Evolutionary conservation across 2,329 filamentous ascomycete genomes (phyloP), one percentile per base, ranked within the genome.

Genomic region (Nothopassalora personata): DNA sequence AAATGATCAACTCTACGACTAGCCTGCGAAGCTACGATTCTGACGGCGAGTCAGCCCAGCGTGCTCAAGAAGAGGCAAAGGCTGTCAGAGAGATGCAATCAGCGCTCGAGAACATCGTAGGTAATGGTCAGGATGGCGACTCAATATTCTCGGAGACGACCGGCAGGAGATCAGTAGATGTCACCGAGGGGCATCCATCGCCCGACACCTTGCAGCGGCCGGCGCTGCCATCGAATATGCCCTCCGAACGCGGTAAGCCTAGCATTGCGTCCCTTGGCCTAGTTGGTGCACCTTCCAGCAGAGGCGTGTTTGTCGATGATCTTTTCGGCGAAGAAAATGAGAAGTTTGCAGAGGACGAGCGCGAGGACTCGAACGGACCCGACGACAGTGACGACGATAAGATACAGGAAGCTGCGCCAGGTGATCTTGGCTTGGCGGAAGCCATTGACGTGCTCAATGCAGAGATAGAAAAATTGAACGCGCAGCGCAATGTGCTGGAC

Each of bases 51-150:
- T 80, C 80, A 59, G 80, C 72, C 11, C 78, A 81, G 50, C 72
- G 72, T 51, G 76, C 77, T 9, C 75, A 80, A 23, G 87, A 88
- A 5, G 88, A 96, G 68, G 89, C 83, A 0, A 83, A 87, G 60
- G 88, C 97, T 30, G 91, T 99, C 5, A 86, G 95, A 74, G 93
- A 91, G 3, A 93, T 99, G 83, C 92, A 97, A 72, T 86, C 89
- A 64, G 94, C 92, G 15, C 80, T 99, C 52, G 96, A 89, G 64
- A 89, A 92, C 64, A 99, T 99, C 62, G 89, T 99, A 79, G 91
- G 91, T 65, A 86, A 91, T 64, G 84, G 88, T 51, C 85, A 88
- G 19, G 77, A 75, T 49, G 70, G 85, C 45, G 83, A 83, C 15
- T 90, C 88, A 0, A 74, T 92, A 0, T 90, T 92, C 71, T 81